Percentiles rank a stretch among this genome's conserved stretches.
phyloP scores from a whole-genome alignment of 1,139 yeast species.

The Candida dubliniensis region DNA sequence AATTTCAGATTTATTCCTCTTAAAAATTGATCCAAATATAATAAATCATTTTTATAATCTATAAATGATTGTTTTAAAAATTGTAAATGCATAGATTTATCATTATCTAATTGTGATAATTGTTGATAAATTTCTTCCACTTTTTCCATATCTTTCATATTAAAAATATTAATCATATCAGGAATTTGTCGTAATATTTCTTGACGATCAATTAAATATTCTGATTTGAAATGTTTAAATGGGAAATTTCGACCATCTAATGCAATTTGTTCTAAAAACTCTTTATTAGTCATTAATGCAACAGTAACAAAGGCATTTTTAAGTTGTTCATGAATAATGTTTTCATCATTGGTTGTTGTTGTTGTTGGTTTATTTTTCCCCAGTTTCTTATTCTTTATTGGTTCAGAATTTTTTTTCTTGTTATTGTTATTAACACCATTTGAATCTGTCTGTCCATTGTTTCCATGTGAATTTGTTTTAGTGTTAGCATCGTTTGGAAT shows the following conservation, averaged over 20 bases:
- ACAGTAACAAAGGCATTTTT: conserved; percentile 27
- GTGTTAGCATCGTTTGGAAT: neutral
- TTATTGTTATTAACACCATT: conserved; percentile 3
- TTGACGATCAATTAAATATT: conserved; percentile 39
- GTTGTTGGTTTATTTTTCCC: neutral
- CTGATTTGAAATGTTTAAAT: conserved; percentile 34
- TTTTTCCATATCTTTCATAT: conserved; percentile 27
- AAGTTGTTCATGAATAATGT: conserved; percentile 3
- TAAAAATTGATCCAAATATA: conserved; percentile 34
- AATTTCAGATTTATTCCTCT: conserved; percentile 41
- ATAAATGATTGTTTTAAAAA: conserved; percentile 35
- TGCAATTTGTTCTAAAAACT: conserved; percentile 37
- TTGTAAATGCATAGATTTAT: conserved; percentile 40
- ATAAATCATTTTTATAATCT: conserved; percentile 36
- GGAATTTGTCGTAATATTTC: conserved; percentile 37
- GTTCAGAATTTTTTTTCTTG: neutral
- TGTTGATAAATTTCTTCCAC: conserved; percentile 34
- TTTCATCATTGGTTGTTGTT: neutral
- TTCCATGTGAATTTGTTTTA: no score
- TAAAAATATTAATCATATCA: conserved; percentile 37
- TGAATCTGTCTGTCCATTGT: no score
- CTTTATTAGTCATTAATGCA: conserved; percentile 43
- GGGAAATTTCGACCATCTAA: conserved; percentile 38
- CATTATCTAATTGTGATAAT: conserved; percentile 37
- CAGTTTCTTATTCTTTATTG: neutral